Conservation (phyloP, 2,329 filamentous ascomycete species). For the Fusarium kyushuense region DNA sequence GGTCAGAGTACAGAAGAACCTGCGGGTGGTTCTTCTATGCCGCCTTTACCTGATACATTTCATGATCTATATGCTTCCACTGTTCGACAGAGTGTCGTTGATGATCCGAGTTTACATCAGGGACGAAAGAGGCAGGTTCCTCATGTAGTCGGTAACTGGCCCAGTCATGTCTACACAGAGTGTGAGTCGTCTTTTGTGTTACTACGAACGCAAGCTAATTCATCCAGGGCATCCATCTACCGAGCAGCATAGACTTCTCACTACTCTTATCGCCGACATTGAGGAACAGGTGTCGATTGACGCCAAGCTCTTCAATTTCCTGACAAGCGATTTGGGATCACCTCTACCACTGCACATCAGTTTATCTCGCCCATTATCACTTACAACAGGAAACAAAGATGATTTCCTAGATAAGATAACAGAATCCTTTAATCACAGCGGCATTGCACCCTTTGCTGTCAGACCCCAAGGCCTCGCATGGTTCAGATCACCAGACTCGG, state of each 20-base stretch:
- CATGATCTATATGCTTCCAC: constrained; percentile 90
- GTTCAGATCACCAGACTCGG: constrained; percentile 66
- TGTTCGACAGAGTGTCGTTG: constrained; percentile 79
- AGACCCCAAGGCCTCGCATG: constrained; percentile 57
- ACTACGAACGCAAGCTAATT: not conserved
- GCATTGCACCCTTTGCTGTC: constrained; percentile 55
- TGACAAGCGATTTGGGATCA: constrained; percentile 81
- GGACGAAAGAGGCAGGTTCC: constrained; percentile 85
- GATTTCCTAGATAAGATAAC: constrained; percentile 71
- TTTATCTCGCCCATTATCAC: constrained; percentile 82
- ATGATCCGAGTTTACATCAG: constrained; percentile 87
- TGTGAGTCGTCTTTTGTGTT: constrained; percentile 68
- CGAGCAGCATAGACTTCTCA: constrained; percentile 62
- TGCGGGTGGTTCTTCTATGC: constrained; percentile 58
- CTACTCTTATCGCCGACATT: constrained; percentile 56
- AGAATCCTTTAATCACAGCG: constrained; percentile 52
- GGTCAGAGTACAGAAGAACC: constrained; percentile 17
- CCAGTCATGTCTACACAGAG: constrained; percentile 91
- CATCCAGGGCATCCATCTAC: constrained; percentile 65
- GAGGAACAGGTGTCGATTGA: constrained; percentile 49
- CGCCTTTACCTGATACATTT: constrained; percentile 83
- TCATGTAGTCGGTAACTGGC: constrained; percentile 91
- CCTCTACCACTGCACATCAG: constrained; percentile 90
- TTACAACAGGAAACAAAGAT: constrained; percentile 79
- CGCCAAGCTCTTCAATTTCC: constrained; percentile 71